Evolutionary conservation across 1,139 yeast species (phyloP), one percentile per base, ranked within the genome.

Genomic region (Hyphopichia pseudoburtonii): DNA sequence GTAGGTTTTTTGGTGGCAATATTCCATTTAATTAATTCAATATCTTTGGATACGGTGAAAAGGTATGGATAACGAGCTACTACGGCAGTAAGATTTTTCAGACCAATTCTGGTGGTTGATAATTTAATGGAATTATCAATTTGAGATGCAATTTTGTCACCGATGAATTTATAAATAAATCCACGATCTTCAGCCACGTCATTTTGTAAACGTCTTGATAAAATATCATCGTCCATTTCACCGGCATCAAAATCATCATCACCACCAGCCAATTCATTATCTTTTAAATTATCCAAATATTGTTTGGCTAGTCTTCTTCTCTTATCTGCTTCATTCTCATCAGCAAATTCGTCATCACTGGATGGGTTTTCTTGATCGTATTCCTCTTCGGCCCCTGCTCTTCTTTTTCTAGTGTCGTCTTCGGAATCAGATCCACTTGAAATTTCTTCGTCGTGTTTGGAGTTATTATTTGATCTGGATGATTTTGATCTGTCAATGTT

Each of bases 131-230:
- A n/a, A 11, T 63, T 62, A 16, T 69, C 70, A 5, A 78, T 46
- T 38, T 80, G 73, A 5, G 65, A 45, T 6, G 61, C 46, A 5
- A 80, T 43, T 37, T 66, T 66, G 35, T 71, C 78, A 3, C 80
- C 86, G 44, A 80, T 61, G 50, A 77, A 80, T 54, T 87, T 80
- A 59, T 84, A 90, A 16, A 89, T 77, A 48, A 79, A 78, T 26
- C 97, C 97, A 54, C 84, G 84, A 40, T 79, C 80, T 57, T 88
- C 96, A 1, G 96, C 96, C 33, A 87, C 96, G 55, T 92, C 98
- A 44, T 80, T 79, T 54, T 82, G 87, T 49, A 92, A 73, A 53
- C 98, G 75, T 33, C 86, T 73, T 4, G 90, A 77, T 38, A 92
- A 74, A 47, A 86, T 84, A 50, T 92, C 97, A 41, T 84, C 77